These are phyloP conservation scores for Candida michaelii DNA, from an alignment of 805 yeast genomes.

Conservation along the genomic window DNA sequence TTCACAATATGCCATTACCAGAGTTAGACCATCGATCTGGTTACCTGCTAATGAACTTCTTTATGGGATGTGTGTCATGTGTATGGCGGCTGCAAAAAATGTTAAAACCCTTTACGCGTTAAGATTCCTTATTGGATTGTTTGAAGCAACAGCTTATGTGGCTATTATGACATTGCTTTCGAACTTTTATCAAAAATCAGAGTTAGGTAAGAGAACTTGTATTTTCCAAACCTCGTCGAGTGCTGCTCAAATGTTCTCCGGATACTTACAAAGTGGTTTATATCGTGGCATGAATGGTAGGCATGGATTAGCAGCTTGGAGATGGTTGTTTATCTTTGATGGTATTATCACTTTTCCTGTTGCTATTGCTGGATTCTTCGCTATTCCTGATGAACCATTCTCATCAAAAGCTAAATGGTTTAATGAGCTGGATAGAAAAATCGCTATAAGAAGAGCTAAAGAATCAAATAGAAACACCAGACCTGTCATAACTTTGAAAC, in stretches of 20 bases:
- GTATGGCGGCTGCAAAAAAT: conserved; percentile 19
- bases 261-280: conserved; percentile 21
- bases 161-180: conserved; percentile 2
- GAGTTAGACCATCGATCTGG: conserved; percentile 17
- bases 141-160: conserved; percentile 25
- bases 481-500: conserved; percentile 4
- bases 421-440: conserved; percentile 4
- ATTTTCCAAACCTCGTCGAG: conserved; percentile 25
- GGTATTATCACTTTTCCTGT: conserved; percentile 22
- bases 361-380: conserved; percentile 19
- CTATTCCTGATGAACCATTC: conserved; percentile 26
- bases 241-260: conserved; percentile 26
- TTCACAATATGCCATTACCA: conserved; percentile 22
- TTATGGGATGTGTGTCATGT: conserved; percentile 25
- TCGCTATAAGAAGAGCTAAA: conserved; percentile 4
- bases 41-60: conserved; percentile 15
- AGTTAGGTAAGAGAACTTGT: conserved; percentile 11
- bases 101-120: conserved; percentile 23
- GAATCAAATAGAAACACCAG: conserved; percentile 6
- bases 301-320: conserved; percentile 19
- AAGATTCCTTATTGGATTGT: conserved; percentile 25
- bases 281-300: conserved; percentile 7
- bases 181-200: conserved; percentile 22
- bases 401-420: conserved; percentile 8
- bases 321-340: conserved; percentile 27